phyloP scores from a whole-genome alignment of 2,329 filamentous ascomycete genomes.

The Colletotrichum filicis region DNA sequence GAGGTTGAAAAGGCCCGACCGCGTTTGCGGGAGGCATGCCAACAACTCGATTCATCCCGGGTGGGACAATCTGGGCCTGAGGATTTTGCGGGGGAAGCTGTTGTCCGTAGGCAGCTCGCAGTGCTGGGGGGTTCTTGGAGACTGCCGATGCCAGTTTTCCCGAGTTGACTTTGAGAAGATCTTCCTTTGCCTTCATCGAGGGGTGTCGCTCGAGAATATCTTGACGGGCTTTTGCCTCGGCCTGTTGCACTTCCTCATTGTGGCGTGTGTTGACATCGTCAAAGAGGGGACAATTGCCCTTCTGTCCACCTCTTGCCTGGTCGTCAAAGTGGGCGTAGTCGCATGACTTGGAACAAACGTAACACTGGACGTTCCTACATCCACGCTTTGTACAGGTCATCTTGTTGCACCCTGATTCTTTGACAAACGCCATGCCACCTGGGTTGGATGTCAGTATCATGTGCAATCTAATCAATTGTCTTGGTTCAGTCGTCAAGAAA shows the following conservation, averaged over 20 bases:
- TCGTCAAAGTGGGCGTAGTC: conserved; percentile 79
- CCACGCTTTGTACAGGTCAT: conserved; percentile 73
- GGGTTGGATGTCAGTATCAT: conserved; percentile 24
- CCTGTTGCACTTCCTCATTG: conserved; percentile 69
- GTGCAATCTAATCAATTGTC: neutral
- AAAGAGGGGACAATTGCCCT: conserved; percentile 73
- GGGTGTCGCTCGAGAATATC: conserved; percentile 70
- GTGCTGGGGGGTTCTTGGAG: neutral
- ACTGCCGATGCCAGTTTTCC: conserved; percentile 58
- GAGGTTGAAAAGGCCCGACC: too few species aligned
- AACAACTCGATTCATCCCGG: too few species aligned
- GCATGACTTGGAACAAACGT: conserved; percentile 76
- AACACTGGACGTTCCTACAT: conserved; percentile 69
- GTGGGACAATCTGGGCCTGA: too few species aligned
- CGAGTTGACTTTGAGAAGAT: conserved; percentile 68
- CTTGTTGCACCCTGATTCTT: conserved; percentile 84
- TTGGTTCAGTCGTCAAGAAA: neutral
- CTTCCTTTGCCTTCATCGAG: conserved; percentile 64
- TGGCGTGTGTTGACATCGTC: conserved; percentile 72
- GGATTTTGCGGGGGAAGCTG: too few species aligned
- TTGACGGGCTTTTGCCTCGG: conserved; percentile 67
- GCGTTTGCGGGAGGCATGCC: too few species aligned
- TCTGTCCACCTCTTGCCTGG: conserved; percentile 53
- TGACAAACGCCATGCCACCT: conserved; percentile 81
- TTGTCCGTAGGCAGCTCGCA: too few species aligned